Conservation (phyloP, 805 yeast species). For the Candida orba region DNA sequence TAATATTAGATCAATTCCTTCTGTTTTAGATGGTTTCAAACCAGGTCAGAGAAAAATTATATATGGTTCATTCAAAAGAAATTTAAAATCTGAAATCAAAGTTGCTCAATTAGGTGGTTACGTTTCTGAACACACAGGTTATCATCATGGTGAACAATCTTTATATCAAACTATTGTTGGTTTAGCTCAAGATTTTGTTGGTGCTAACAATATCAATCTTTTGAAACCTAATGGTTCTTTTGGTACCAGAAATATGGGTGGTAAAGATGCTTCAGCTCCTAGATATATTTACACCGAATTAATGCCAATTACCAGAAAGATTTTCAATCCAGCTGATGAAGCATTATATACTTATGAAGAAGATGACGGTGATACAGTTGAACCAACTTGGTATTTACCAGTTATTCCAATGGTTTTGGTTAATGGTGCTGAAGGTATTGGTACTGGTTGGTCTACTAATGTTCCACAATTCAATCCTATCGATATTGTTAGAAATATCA, state of each 20-base stretch:
- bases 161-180: constrained; percentile 87
- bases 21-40: constrained; percentile 88
- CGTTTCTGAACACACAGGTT: constrained; percentile 81
- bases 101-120: constrained; percentile 89
- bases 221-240: constrained; percentile 90
- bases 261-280: constrained; percentile 97
- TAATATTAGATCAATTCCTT: constrained; percentile 90
- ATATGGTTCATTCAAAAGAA: constrained; percentile 80
- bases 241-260: constrained; percentile 95
- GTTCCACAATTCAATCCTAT: constrained; percentile 86
- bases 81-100: constrained; percentile 68
- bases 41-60: constrained; percentile 96
- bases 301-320: constrained; percentile 61
- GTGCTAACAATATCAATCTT: constrained; percentile 81
- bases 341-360: constrained; percentile 71
- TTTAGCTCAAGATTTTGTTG: constrained; percentile 91
- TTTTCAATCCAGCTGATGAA: constrained; percentile 76
- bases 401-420: constrained; percentile 92
- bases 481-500: constrained; percentile 72
- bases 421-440: constrained; percentile 96
- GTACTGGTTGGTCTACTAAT: constrained; percentile 97
- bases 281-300: constrained; percentile 92
- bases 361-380: constrained; percentile 91
- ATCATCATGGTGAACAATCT: constrained; percentile 93
- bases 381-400: constrained; percentile 93